Evolutionary conservation across 805 yeast species (phyloP), one percentile per base, ranked within the genome.

Genomic region (Lachancea dasiensis): DNA sequence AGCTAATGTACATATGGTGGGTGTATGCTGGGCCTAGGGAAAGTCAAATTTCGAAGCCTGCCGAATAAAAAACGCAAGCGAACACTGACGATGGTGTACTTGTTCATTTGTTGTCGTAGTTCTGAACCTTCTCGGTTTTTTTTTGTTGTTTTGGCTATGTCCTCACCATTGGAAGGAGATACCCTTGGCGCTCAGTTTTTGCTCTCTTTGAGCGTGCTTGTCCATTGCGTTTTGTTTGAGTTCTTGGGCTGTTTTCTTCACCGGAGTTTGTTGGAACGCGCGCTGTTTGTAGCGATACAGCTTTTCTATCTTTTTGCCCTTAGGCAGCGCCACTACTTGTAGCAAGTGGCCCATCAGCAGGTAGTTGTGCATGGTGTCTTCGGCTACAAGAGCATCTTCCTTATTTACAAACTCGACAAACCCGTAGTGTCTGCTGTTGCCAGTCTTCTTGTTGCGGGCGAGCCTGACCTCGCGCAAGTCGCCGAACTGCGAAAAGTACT

Each of bases 361-460:
- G 54, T 92, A 92, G 64, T 92, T 92, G 64, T 92, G 81, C 98
- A 92, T 92, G 31, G 97, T 80, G 48, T 92, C 97, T 44, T 83
- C 84, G 3, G 96, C 98, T 44, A 87, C 70, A 49, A 77, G 73
- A 31, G 97, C 97, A 39, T 83, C 94, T 33, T 79, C 85, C 26
- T 60, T 56, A 38, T 77, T 70, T 28, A 72, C 74, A 55, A 90
- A 92, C 63, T 92, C 96, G 31, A 92, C 67, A 61, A 86, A 90
- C 5, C 87, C 97, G 61, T 79, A 90, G 60, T 87, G 97, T 65
- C 86, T 89, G 11, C 95, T 79, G 39, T 79, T 77, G 31, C 97
- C 97, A 5, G 95, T 81, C 55, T 81, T 82, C 62, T 83, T 87
- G 67, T 85, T 90, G 58, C 97, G 77, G 30, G 95, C 85, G 37